phyloP scores from a whole-genome alignment of 2,329 filamentous ascomycete genomes.

The Xylariomycetidae sp. region DNA sequence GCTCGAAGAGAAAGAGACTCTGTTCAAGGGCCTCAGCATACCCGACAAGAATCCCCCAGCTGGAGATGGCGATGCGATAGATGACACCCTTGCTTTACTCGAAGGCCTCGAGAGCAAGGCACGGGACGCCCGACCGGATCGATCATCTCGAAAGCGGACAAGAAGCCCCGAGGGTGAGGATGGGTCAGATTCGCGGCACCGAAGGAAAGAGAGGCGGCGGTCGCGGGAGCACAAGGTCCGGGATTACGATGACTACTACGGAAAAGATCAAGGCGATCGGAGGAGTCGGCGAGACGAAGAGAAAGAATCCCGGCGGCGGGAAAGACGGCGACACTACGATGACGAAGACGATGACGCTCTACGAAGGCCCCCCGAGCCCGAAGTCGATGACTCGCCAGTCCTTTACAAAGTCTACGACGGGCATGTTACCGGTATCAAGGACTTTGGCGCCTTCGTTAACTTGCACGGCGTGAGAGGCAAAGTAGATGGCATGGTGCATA shows the following conservation, averaged over 20 bases:
- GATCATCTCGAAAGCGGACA: conserved; percentile 49
- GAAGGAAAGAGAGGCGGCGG: conserved; percentile 29
- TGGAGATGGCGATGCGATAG: conserved; percentile 61
- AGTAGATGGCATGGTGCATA: conserved; percentile 87
- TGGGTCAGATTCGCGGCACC: conserved; percentile 32
- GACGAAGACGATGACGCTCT: conserved; percentile 47
- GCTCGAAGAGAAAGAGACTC: conserved; percentile 67
- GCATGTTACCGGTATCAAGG: conserved; percentile 84
- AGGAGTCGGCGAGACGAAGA: conserved; percentile 43
- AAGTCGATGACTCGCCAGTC: conserved; percentile 75
- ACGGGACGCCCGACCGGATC: conserved; percentile 33
- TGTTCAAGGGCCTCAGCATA: conserved; percentile 87
- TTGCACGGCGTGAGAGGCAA: conserved; percentile 81
- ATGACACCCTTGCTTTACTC: conserved; percentile 89
- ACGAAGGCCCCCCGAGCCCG: conserved; percentile 58
- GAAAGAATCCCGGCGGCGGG: conserved; percentile 29
- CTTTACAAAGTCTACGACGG: conserved; percentile 87
- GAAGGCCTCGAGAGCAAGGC: conserved; percentile 73
- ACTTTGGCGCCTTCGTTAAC: conserved; percentile 94
- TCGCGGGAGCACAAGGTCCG: conserved; percentile 30
- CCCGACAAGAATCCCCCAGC: conserved; percentile 61
- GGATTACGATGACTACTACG: conserved; percentile 24
- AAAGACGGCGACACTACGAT: conserved; percentile 36
- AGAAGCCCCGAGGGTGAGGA: conserved; percentile 44
- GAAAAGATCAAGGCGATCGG: conserved; percentile 34